Base-by-base conservation (phyloP, 768 basidiomycete genomes). In the Pleurotus cornucopiae region DNA sequence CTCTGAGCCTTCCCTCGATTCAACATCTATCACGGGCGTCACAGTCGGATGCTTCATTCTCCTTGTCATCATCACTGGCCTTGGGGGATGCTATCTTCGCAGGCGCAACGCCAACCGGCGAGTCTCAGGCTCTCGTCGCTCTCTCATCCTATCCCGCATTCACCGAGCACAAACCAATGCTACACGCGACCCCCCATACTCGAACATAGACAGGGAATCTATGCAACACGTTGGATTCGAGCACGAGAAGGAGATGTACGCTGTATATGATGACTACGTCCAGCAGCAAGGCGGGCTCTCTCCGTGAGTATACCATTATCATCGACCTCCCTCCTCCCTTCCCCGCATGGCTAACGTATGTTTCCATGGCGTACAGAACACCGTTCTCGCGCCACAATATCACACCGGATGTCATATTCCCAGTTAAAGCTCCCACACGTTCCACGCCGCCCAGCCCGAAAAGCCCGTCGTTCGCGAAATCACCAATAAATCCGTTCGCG, bases 361-460 rank as follows among this genome's bases (percentile, higher is more conserved):
- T 21, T 44, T 21, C 41, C 41, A 44, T 21, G 20, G n/a, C 41
- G 6, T 7, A 20, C 39, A 53, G 51, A 16, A 53, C 51, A 11
- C 51, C 51, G 1, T 53, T 53, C n/a, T 53, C 51, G n/a, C 34
- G 51, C 5, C 37, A 53, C 7, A 43, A 53, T 20, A 39, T 53
- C 38, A 53, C 51, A 20, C 51, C 51, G 14, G 23, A 41, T 25
- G 51, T 53, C 39, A 39, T 53, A 20, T 41, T 53, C 20, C 51
- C 51, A n/a, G 12, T 53, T 14, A 39, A 23, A 20, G 37, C 39
- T 40, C 39, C 51, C 18, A 53, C 51, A 20, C 37, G 39, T 12
- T 40, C 37, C 5, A 53, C 51, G 12, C 51, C 39, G 11, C 25
- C 48, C 16, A 49, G 48, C 38, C 48, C 48, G 16, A 49, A 49